Conservation (phyloP, 768 basidiomycete genomes). For the Trametes meyenii region DNA sequence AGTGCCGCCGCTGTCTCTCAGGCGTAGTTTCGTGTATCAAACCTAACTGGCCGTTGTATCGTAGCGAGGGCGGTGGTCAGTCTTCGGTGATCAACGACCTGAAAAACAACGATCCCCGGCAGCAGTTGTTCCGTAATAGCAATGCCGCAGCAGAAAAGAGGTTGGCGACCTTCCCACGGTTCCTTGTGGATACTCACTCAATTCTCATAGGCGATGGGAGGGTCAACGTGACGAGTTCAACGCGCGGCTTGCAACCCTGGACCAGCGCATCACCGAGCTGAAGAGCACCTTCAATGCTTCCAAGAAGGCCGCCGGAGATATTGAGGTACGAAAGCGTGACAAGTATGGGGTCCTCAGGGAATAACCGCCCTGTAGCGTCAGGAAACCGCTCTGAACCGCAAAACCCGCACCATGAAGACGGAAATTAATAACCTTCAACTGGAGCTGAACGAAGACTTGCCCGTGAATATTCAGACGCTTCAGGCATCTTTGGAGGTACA, state of each 20-base stretch:
- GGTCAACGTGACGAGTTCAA: constrained; percentile 44
- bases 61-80: constrained; percentile 72
- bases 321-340: neutral
- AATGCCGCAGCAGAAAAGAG: constrained; percentile 51
- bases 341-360: neutral
- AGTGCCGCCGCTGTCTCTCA: constrained; percentile 30
- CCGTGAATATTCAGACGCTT: constrained; percentile 60
- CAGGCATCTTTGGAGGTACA: constrained; percentile 57
- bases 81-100: constrained; percentile 45
- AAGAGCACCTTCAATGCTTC: constrained; percentile 35
- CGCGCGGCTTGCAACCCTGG: constrained; percentile 37
- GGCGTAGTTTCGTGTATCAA: neutral
- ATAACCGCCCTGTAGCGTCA: constrained; percentile 11
- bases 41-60: neutral
- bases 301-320: constrained; percentile 34
- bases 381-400: constrained; percentile 8
- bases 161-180: constrained; percentile 37
- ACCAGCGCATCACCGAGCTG: constrained; percentile 32
- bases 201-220: constrained; percentile 47
- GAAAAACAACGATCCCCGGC: constrained; percentile 37
- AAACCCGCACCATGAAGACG: constrained; percentile 32
- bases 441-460: constrained; percentile 71
- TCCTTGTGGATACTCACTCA: neutral
- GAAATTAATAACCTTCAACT: constrained; percentile 48
- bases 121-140: constrained; percentile 55